Evolutionary conservation across 208 protist species (phyloP).

Genomic region (Leishmania amazonensis): DNA sequence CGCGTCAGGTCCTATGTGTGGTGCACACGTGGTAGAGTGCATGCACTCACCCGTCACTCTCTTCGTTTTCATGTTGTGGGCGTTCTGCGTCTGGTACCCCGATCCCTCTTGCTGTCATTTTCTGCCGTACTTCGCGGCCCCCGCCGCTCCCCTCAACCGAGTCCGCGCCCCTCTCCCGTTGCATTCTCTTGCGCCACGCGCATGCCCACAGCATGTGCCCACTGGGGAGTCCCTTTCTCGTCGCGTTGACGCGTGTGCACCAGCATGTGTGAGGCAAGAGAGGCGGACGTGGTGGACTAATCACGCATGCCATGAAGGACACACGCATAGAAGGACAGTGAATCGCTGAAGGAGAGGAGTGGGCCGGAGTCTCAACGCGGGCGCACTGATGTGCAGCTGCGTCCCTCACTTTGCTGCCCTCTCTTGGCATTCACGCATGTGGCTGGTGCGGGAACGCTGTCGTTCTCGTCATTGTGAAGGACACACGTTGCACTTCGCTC

Average conservation of each 20-base stretch:
- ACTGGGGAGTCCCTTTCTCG: neutral
- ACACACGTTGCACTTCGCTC: neutral
- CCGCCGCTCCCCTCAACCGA: neutral
- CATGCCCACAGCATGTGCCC: neutral
- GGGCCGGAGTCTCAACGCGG: neutral
- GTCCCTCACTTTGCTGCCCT: neutral
- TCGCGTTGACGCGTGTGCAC: neutral
- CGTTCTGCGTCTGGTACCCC: neutral
- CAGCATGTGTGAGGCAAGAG: neutral
- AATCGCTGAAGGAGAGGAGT: neutral
- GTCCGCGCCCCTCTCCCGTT: neutral
- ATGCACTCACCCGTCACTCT: neutral
- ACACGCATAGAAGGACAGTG: neutral
- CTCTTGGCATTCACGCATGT: neutral
- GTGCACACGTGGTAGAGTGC: neutral
- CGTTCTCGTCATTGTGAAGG: neutral
- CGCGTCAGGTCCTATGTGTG: neutral
- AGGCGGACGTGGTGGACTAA: neutral
- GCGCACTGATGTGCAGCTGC: neutral
- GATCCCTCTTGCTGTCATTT: conserved; percentile 16
- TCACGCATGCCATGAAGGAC: neutral
- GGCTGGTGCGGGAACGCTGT: neutral
- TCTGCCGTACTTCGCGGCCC: neutral
- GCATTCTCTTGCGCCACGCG: neutral
- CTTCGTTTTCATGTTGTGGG: too few species aligned